Percentiles rank a stretch among this genome's conserved stretches.
phyloP scores from a whole-genome alignment of 202 grass and related monocot genomes.

The Panicum virgatum region DNA sequence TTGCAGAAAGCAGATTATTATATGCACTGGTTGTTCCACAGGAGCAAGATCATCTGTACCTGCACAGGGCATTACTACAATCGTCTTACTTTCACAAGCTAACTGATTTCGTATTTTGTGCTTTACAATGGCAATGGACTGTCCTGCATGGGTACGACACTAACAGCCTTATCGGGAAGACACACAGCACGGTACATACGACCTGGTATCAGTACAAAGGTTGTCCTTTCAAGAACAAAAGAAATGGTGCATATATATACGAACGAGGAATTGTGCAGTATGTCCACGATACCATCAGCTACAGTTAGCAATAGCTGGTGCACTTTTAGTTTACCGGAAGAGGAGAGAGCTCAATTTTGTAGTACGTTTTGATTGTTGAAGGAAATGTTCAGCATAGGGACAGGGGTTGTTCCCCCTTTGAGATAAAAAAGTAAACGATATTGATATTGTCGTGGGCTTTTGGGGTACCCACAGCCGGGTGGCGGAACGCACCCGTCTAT shows the following conservation, averaged over 20 bases:
- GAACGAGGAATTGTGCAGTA: constrained; percentile 31
- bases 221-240: neutral
- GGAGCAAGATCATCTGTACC: constrained; percentile 20
- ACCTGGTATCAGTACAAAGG: constrained; percentile 12
- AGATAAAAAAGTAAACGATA: constrained; percentile 5
- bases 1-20: constrained; percentile 26
- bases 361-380: neutral
- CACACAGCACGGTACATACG: neutral
- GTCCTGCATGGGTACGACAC: constrained; percentile 1
- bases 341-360: constrained; percentile 34
- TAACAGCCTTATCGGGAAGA: constrained; percentile 15
- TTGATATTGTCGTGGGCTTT: no score
- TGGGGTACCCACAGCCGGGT: no score
- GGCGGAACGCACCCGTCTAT: no score
- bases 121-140: neutral
- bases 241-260: neutral
- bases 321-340: neutral
- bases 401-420: neutral
- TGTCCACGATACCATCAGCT: neutral
- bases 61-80: neutral
- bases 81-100: constrained; percentile 19
- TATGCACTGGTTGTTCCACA: neutral
- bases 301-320: constrained; percentile 2
- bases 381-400: neutral
- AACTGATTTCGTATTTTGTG: constrained; percentile 10